Evolutionary conservation across 371 early-diverging fungal genomes (phyloP).

Genomic region (Mucor piriformis): DNA sequence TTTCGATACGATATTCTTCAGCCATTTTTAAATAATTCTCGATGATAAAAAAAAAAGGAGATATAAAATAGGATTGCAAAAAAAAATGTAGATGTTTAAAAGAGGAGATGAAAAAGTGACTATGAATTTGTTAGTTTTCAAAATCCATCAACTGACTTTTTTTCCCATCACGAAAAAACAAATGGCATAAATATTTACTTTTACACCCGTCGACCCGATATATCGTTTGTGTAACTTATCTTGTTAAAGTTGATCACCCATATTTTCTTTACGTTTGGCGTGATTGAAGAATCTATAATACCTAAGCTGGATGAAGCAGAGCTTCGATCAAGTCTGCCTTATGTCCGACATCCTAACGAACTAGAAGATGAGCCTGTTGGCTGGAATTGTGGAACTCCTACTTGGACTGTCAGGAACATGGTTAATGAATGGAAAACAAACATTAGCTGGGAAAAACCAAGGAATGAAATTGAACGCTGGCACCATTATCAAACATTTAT

Average conservation of each 20-base stretch:
- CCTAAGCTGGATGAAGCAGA: conserved; percentile 7
- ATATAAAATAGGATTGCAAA: no score
- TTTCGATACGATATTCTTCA: conserved; percentile 67
- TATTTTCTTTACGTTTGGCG: not conserved
- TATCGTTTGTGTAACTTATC: no score
- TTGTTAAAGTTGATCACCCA: no score
- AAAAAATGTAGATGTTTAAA: no score
- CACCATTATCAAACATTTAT: conserved; percentile 55
- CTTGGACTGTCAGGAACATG: conserved; percentile 46
- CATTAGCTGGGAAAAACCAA: conserved; percentile 48
- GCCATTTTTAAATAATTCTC: no score
- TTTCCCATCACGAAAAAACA: no score
- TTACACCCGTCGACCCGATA: no score
- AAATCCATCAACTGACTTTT: no score
- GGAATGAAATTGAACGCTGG: conserved; percentile 44
- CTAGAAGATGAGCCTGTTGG: conserved; percentile 43
- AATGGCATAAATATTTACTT: no score
- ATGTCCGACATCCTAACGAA: conserved; percentile 37
- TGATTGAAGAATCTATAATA: conserved; percentile 8
- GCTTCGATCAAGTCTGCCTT: conserved; percentile 18
- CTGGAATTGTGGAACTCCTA: conserved; percentile 54
- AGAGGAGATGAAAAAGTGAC: no score
- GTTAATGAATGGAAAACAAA: conserved; percentile 43
- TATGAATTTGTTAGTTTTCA: no score
- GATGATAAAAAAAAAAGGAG: no score